Conservation (phyloP, 768 basidiomycete species). For the Trametes punicea region DNA sequence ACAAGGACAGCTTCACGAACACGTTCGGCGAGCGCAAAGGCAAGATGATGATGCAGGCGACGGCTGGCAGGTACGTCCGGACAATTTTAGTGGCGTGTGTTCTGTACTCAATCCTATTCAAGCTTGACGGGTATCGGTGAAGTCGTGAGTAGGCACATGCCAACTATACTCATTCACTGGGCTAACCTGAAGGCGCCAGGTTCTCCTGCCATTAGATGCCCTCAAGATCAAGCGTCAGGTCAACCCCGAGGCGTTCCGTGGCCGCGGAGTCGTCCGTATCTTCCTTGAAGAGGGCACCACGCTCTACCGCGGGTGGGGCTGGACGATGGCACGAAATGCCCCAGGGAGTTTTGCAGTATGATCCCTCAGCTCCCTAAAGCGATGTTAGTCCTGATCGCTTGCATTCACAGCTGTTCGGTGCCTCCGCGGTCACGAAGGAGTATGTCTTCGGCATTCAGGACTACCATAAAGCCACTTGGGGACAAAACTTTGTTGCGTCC, state of each 20-base stretch:
- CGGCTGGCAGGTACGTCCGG: constrained; percentile 76
- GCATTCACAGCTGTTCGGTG: constrained; percentile 83
- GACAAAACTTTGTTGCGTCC: constrained; percentile 95
- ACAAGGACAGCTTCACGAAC: constrained; percentile 76
- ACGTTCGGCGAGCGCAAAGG: constrained; percentile 93
- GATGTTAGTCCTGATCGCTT: background rate
- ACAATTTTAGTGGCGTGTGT: background rate
- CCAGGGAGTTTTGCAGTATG: constrained; percentile 92
- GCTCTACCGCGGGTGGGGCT: constrained; percentile 97
- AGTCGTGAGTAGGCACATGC: constrained; percentile 56
- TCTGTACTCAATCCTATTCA: background rate
- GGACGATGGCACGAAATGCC: constrained; percentile 98
- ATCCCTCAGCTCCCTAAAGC: background rate
- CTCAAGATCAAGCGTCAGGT: constrained; percentile 99
- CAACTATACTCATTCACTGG: background rate
- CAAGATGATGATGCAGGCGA: constrained; percentile 93
- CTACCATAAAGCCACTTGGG: constrained; percentile 94
- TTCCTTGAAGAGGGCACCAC: constrained; percentile 88
- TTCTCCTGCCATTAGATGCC: constrained; percentile 93
- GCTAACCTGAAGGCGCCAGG: constrained; percentile 36
- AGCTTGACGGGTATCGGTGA: constrained; percentile 84
- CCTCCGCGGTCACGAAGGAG: constrained; percentile 92
- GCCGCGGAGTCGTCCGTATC: constrained; percentile 86
- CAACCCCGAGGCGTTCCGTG: constrained; percentile 97
- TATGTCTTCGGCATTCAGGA: constrained; percentile 86